Base-by-base conservation (phyloP, 768 basidiomycete genomes). In the Erythrobasidium yunnanense region DNA sequence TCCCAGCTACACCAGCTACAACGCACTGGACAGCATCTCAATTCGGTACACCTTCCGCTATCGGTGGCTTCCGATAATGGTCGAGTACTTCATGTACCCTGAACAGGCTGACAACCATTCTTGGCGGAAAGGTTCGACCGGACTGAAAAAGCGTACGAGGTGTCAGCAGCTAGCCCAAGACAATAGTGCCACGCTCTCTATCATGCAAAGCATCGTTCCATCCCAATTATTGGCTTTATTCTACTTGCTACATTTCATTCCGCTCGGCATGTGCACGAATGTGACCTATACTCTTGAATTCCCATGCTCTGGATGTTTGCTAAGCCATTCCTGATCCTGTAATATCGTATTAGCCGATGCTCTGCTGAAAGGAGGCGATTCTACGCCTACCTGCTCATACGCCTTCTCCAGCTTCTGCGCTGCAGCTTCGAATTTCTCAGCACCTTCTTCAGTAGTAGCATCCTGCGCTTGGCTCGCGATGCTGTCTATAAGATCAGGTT, bases 301-400 rank as follows among this genome's bases (percentile, higher is more conserved):
- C 11, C 60, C 47, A 22, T 63, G 60, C 47, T 63, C 60, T 30
- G 60, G 60, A 51, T 63, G 60, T 34, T 63, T 45, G 38, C 47
- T 52, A 20, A 63, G 46, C 60, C 60, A 63, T 51, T 63, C 60
- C 30, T 63, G 20, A 23, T 63, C 60, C 60, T 42, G n/a, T n/a
- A n/a, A n/a, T n/a, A n/a, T n/a, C n/a, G n/a, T n/a, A n/a, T n/a
- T n/a, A n/a, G n/a, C n/a, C n/a, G n/a, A n/a, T n/a, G n/a, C n/a
- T n/a, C n/a, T n/a, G n/a, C n/a, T n/a, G n/a, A n/a, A n/a, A n/a
- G 38, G 11, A 42, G 11, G 38, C 38, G 38, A 42, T n/a, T 42
- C n/a, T n/a, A n/a, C n/a, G 38, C 38, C 11, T n/a, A 42, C 38
- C 38, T 63, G 60, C 47, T 49, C 29, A 22, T 63, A 63, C 2